A percentile compares a stretch with the other conserved stretches of the same genome.
Evolutionary conservation across 2,329 filamentous ascomycete species (phyloP).

Genomic region (Diplodia scrobiculata): DNA sequence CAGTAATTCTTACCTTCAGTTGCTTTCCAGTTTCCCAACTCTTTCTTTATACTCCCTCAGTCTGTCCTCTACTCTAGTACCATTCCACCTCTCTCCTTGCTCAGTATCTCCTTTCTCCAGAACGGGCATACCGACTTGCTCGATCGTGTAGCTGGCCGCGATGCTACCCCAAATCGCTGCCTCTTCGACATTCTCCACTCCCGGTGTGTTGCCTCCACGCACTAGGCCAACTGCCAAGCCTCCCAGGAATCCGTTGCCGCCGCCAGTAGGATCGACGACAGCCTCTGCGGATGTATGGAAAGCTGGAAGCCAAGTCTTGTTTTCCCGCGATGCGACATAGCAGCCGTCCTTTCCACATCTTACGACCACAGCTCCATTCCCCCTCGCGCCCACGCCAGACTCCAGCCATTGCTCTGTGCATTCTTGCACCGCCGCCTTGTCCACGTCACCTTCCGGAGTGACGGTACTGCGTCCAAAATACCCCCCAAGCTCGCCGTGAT

Average conservation of each 20-base stretch:
- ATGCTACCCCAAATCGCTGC: constrained; percentile 78
- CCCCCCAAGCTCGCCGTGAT: constrained; percentile 82
- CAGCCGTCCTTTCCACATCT: constrained; percentile 73
- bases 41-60: constrained; percentile 47
- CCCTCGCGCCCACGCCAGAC: constrained; percentile 42
- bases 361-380: constrained; percentile 63
- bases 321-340: constrained; percentile 50
- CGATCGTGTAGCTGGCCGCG: constrained; percentile 88
- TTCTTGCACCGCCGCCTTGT: constrained; percentile 46
- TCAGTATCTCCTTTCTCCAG: constrained; percentile 44
- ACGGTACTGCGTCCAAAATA: constrained; percentile 66
- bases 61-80: constrained; percentile 47
- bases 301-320: constrained; percentile 71
- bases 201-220: constrained; percentile 52
- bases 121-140: constrained; percentile 82
- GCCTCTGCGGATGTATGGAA: constrained; percentile 61
- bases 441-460: constrained; percentile 37
- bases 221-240: constrained; percentile 61
- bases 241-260: constrained; percentile 85
- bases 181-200: constrained; percentile 58
- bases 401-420: constrained; percentile 46
- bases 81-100: constrained; percentile 54
- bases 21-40: constrained; percentile 35
- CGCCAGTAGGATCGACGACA: constrained; percentile 91
- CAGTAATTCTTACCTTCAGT: constrained; percentile 41